Base-by-base conservation (phyloP, 768 basidiomycete species). In the Scleroderma bovista region DNA sequence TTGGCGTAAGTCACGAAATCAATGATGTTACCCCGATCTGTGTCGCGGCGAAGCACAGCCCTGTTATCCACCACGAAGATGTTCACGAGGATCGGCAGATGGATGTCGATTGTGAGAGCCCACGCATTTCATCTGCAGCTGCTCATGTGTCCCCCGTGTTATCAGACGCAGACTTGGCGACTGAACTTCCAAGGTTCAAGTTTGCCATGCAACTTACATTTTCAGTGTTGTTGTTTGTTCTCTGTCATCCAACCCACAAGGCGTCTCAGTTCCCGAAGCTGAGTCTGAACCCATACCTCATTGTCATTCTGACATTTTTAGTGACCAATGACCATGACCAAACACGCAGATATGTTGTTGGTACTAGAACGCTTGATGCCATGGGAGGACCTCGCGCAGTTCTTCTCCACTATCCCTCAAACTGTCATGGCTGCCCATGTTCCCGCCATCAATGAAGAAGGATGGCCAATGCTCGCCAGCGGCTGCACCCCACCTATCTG, bases 291-390 rank as follows among this genome's bases (percentile, higher is more conserved):
- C 90, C 96, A 0, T 98, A 97, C 68, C 79, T 96, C 46, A 79
- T 88, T 0, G 70, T 91, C 51, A 63, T 95, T 40, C 75, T 97
- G 46, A 98, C 95, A 0, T 98, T 97, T 76, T 74, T 99, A 22
- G 74, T 83, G 0, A 92, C n/a, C n/a, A n/a, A n/a, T n/a, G n/a
- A n/a, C 89, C 0, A 63, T 91, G 26, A 67, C 83, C 47, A 86
- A 84, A 58, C 80, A 91, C 52, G 60, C 77, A 0, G 74, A 75
- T 15, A 81, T 81, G 0, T 75, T 84, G 24, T 66, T 72, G 0
- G 68, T 85, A 3, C 68, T 98, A 22, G 87, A 92, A 60, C 80
- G 88, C 11, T 73, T 75, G 37, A 74, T 99, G 8, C 95, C 95
- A 0, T 98, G 95, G 96, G 72, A 77, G 5, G 78, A 81, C 10